A percentile compares a stretch with the other conserved stretches of the same genome.
Evolutionary conservation across 2,329 filamentous ascomycete species (phyloP).

Genomic region (Apiospora saccharicola): DNA sequence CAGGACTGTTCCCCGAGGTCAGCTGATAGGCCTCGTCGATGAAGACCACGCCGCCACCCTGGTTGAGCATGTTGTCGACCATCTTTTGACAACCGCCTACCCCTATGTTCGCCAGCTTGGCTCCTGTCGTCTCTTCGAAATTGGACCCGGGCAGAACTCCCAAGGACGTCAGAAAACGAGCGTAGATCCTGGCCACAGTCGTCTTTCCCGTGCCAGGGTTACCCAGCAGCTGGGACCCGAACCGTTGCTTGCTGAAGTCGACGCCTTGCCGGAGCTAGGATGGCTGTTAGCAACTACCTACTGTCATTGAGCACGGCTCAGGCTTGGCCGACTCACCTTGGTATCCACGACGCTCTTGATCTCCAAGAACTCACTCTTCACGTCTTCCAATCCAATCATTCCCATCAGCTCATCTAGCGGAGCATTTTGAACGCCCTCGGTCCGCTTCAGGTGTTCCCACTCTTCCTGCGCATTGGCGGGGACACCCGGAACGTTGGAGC

Average conservation of each 20-base stretch:
- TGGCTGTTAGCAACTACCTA: not conserved
- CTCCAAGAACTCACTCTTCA: conserved; percentile 69
- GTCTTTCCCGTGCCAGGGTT: conserved; percentile 80
- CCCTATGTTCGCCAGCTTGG: conserved; percentile 69
- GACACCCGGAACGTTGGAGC: not conserved
- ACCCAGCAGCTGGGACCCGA: conserved; percentile 69
- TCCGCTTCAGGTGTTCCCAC: conserved; percentile 68
- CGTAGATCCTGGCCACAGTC: conserved; percentile 76
- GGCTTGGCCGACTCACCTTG: conserved; percentile 30
- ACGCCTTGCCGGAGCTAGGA: conserved; percentile 59
- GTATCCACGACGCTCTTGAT: conserved; percentile 72
- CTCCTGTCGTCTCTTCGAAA: conserved; percentile 74
- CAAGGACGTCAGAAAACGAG: conserved; percentile 67
- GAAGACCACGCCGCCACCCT: conserved; percentile 74
- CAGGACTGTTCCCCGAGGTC: conserved; percentile 61
- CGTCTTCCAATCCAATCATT: conserved; percentile 74
- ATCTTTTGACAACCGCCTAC: conserved; percentile 64
- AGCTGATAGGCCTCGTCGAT: conserved; percentile 85
- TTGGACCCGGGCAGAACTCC: conserved; percentile 66
- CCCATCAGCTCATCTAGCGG: conserved; percentile 70
- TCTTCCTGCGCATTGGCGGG: conserved; percentile 52
- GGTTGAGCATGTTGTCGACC: conserved; percentile 62
- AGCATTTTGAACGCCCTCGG: conserved; percentile 57
- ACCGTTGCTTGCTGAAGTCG: conserved; percentile 64
- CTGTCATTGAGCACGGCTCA: not conserved